Conservation (phyloP, 1,139 yeast genomes). For the Yamadazyma siamensis region DNA sequence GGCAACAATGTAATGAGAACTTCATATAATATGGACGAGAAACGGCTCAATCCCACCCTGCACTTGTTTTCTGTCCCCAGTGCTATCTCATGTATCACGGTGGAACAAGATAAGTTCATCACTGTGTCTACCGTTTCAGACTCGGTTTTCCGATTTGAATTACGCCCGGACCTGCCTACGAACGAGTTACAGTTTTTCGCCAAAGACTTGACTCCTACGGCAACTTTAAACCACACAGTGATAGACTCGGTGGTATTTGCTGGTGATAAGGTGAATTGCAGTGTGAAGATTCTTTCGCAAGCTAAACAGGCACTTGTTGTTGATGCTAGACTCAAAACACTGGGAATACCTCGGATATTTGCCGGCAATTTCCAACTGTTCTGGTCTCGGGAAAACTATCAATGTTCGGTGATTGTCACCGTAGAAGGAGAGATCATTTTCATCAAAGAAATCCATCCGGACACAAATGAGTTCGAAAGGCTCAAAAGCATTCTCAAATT, state of each 20-base stretch:
- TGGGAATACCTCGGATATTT: slow-evolving; percentile 44
- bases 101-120: slow-evolving; percentile 19
- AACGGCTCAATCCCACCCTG: slow-evolving; percentile 31
- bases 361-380: slow-evolving; percentile 25
- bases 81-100: slow-evolving; percentile 31
- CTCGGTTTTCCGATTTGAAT: slow-evolving; percentile 31
- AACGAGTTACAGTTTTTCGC: slow-evolving; percentile 16
- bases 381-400: slow-evolving; percentile 25
- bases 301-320: slow-evolving; percentile 10
- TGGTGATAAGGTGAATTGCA: slow-evolving; percentile 44
- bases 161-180: slow-evolving; percentile 5
- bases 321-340: slow-evolving; percentile 16
- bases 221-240: slow-evolving; percentile 36
- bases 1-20: slow-evolving; percentile 33
- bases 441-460: slow-evolving; percentile 16
- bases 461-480: slow-evolving; percentile 12
- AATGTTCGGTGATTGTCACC: slow-evolving; percentile 30
- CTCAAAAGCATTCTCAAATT: slow-evolving; percentile 9
- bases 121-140: slow-evolving; percentile 40
- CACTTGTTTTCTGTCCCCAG: slow-evolving; percentile 32
- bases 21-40: slow-evolving; percentile 35
- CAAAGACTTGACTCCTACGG: slow-evolving; percentile 36
- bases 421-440: slow-evolving; percentile 48
- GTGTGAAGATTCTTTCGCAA: slow-evolving; percentile 27
- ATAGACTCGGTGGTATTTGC: slow-evolving; percentile 25